These are phyloP conservation scores for Basidiobolus meristosporus DNA, from an alignment of 371 early-diverging fungal genomes.

Conservation along the genomic window DNA sequence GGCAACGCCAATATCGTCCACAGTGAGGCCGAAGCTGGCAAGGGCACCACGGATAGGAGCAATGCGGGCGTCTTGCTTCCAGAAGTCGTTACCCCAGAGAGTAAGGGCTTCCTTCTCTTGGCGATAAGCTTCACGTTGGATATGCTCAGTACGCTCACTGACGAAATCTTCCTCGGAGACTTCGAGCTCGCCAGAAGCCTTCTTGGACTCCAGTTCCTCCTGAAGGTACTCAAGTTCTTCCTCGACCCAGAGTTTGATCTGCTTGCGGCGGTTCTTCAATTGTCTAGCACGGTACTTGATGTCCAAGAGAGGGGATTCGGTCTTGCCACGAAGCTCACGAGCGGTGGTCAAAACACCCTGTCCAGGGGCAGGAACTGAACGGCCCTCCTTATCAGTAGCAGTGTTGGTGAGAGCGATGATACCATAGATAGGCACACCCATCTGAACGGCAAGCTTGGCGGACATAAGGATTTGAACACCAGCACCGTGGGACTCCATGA, in stretches of 20 bases:
- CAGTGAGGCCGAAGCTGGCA: constrained; percentile 73
- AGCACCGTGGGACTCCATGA: constrained; percentile 91
- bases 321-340: constrained; percentile 44
- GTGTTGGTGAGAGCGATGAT: constrained; percentile 84
- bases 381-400: constrained; percentile 92
- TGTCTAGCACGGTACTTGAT: constrained; percentile 82
- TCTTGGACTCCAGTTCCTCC: constrained; percentile 54
- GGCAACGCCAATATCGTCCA: constrained; percentile 90
- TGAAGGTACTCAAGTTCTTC: constrained; percentile 52
- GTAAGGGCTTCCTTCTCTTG: constrained; percentile 68
- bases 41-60: constrained; percentile 84
- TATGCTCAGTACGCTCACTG: constrained; percentile 57
- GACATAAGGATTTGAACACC: constrained; percentile 84
- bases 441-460: constrained; percentile 75
- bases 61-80: constrained; percentile 59
- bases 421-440: constrained; percentile 90
- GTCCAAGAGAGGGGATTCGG: constrained; percentile 60
- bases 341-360: constrained; percentile 91
- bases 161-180: constrained; percentile 51
- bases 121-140: constrained; percentile 67
- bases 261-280: constrained; percentile 53
- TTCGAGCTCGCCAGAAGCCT: constrained; percentile 30
- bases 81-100: constrained; percentile 81
- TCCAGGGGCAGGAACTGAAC: constrained; percentile 90
- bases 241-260: constrained; percentile 75